A percentile compares a stretch with the other conserved stretches of the same genome.
These are phyloP conservation scores for Colletotrichum cuscutae DNA, from an alignment of 2,329 filamentous ascomycete genomes.

Conservation along the genomic window DNA sequence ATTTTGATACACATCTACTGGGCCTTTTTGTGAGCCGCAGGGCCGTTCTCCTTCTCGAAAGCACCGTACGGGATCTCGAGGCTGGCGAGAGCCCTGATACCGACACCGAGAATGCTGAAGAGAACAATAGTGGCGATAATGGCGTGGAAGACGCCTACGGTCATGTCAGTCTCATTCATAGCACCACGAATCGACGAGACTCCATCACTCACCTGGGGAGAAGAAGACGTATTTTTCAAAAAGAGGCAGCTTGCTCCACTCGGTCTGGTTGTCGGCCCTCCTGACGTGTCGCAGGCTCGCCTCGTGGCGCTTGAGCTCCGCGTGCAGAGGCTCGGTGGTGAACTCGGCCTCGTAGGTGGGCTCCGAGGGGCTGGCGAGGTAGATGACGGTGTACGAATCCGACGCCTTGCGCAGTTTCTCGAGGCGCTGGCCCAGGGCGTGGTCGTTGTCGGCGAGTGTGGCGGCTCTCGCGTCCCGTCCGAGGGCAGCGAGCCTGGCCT, in stretches of 20 bases:
- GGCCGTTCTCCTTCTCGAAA: constrained; percentile 96
- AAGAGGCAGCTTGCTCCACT: constrained; percentile 61
- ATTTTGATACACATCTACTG: constrained; percentile 66
- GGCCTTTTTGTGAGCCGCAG: constrained; percentile 91
- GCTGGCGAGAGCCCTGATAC: constrained; percentile 79
- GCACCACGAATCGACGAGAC: neutral
- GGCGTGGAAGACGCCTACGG: constrained; percentile 88
- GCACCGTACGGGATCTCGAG: constrained; percentile 92
- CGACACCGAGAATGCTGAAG: constrained; percentile 81
- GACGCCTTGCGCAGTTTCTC: constrained; percentile 46
- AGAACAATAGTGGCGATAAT: constrained; percentile 77
- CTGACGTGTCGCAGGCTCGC: constrained; percentile 39
- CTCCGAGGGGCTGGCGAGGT: constrained; percentile 71
- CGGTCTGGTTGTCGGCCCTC: constrained; percentile 52
- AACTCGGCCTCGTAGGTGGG: constrained; percentile 74
- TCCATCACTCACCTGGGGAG: constrained; percentile 74
- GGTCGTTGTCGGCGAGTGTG: constrained; percentile 59
- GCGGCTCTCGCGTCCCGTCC: constrained; percentile 52
- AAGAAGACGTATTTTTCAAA: constrained; percentile 98
- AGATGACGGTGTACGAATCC: constrained; percentile 78
- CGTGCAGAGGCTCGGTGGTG: constrained; percentile 66
- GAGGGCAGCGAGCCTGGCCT: constrained; percentile 54
- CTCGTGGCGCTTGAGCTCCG: constrained; percentile 76
- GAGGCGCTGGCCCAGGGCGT: constrained; percentile 62
- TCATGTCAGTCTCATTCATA: constrained; percentile 25